Evolutionary conservation across 768 basidiomycete species (phyloP).

Genomic region (Rhizopogon rudus): DNA sequence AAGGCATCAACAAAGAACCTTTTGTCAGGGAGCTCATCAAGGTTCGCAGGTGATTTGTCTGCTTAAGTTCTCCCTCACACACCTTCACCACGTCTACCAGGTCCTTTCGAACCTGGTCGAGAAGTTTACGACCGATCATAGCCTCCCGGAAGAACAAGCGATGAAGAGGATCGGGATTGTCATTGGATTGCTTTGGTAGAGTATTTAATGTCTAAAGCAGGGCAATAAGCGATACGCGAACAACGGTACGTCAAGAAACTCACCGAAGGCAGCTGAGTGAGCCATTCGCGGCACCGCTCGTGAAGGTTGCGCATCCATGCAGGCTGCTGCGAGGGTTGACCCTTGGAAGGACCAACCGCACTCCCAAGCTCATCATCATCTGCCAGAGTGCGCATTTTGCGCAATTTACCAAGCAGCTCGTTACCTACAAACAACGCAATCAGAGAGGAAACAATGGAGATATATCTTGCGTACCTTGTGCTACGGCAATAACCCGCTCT

Average conservation of each 20-base stretch:
- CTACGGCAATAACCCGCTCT: slow-evolving; percentile 86
- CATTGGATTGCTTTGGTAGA: slow-evolving; percentile 58
- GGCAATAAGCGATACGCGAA: slow-evolving; percentile 8
- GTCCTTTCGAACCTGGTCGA: slow-evolving; percentile 78
- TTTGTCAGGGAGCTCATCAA: slow-evolving; percentile 88
- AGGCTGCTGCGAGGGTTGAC: slow-evolving; percentile 70
- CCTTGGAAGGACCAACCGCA: slow-evolving; percentile 51
- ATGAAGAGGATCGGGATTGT: slow-evolving; percentile 79
- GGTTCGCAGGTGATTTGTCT: slow-evolving; percentile 92
- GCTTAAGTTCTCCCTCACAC: slow-evolving; percentile 84
- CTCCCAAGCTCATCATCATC: slow-evolving; percentile 71
- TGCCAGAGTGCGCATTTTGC: slow-evolving; percentile 86
- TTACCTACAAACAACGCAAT: slow-evolving; percentile 47
- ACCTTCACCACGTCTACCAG: slow-evolving; percentile 78
- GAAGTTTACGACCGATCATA: slow-evolving; percentile 70
- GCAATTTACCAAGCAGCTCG: slow-evolving; percentile 76
- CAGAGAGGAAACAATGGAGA: slow-evolving; percentile 2
- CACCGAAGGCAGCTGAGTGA: slow-evolving; percentile 70
- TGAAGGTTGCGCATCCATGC: slow-evolving; percentile 91
- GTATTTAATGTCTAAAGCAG: slow-evolving; percentile 53
- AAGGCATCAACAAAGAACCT: slow-evolving; percentile 40
- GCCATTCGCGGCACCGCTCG: slow-evolving; percentile 83
- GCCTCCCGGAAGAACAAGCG: slow-evolving; percentile 88
- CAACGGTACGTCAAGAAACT: slow-evolving; percentile 16
- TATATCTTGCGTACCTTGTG: slow-evolving; percentile 62